These are phyloP conservation scores for Singerocomus inundabilis DNA, from an alignment of 1,284 basidiomycete genomes.

Conservation along the genomic window DNA sequence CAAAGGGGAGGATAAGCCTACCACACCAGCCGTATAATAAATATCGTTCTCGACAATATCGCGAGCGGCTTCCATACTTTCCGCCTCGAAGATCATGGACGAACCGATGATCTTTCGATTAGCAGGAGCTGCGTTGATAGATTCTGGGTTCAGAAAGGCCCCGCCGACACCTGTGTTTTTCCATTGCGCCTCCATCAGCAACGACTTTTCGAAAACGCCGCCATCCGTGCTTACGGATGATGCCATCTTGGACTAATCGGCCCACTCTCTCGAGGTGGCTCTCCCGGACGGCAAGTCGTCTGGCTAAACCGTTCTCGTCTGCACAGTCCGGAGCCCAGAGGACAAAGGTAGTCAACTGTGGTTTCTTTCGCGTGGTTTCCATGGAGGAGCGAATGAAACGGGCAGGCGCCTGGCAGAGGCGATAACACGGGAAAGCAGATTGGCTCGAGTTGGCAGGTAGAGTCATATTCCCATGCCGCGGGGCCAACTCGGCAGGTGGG, in stretches of 20 bases:
- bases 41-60: slow-evolving; percentile 49
- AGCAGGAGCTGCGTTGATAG: slow-evolving; percentile 32
- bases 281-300: slow-evolving; percentile 44
- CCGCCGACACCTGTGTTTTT: slow-evolving; percentile 44
- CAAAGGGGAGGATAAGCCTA: slow-evolving; percentile 35
- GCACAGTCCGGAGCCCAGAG: slow-evolving; percentile 55
- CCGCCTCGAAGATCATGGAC: slow-evolving; percentile 47
- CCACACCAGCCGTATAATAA: slow-evolving; percentile 55
- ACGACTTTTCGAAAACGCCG: background rate
- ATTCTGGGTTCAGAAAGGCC: slow-evolving; percentile 42
- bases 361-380: slow-evolving; percentile 16
- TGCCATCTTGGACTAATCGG: slow-evolving; percentile 35
- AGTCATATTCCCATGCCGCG: background rate
- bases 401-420: no score
- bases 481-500: background rate
- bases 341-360: slow-evolving; percentile 38
- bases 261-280: slow-evolving; percentile 44
- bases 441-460: slow-evolving; percentile 11
- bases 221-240: slow-evolving; percentile 34
- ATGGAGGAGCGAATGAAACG: background rate
- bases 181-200: slow-evolving; percentile 11
- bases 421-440: slow-evolving; percentile 9
- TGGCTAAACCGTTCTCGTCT: slow-evolving; percentile 44
- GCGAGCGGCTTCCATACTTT: slow-evolving; percentile 45
- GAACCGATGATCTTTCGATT: slow-evolving; percentile 49